phyloP scores from a whole-genome alignment of 2,329 filamentous ascomycete genomes.

The Talaromyces sp. region DNA sequence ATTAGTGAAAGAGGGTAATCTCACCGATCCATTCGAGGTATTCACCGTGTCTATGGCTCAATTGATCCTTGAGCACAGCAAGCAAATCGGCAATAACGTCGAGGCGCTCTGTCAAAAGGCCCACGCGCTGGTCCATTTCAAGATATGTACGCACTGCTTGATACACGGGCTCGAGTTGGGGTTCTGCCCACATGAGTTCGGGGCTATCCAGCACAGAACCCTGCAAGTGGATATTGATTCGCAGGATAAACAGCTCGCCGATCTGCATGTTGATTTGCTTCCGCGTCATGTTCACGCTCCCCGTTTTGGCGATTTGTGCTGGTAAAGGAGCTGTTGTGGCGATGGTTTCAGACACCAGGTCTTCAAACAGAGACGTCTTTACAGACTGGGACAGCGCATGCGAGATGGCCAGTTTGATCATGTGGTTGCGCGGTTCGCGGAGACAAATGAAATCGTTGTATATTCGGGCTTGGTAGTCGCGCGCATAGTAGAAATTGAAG shows the following conservation, averaged over 20 bases:
- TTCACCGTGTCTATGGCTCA: constrained; percentile 88
- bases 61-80: constrained; percentile 88
- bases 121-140: constrained; percentile 95
- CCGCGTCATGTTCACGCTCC: constrained; percentile 81
- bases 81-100: constrained; percentile 91
- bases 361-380: constrained; percentile 96
- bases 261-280: constrained; percentile 99
- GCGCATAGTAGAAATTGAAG: constrained; percentile 99
- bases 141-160: constrained; percentile 91
- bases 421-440: constrained; percentile 90
- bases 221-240: constrained; percentile 97
- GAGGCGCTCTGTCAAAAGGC: constrained; percentile 79
- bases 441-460: constrained; percentile 99
- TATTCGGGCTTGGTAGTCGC: constrained; percentile 94
- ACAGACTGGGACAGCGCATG: constrained; percentile 94
- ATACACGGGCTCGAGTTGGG: constrained; percentile 92
- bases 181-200: constrained; percentile 97
- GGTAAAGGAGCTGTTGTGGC: constrained; percentile 90
- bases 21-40: constrained; percentile 83
- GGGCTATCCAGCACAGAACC: constrained; percentile 94
- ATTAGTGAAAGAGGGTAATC: constrained; percentile 25
- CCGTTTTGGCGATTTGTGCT: constrained; percentile 83
- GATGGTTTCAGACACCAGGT: constrained; percentile 88
- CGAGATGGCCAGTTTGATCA: constrained; percentile 95
- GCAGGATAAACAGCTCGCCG: constrained; percentile 92